Conservation (phyloP, 2,329 filamentous ascomycete species). For the Xylariaceae sp. region DNA sequence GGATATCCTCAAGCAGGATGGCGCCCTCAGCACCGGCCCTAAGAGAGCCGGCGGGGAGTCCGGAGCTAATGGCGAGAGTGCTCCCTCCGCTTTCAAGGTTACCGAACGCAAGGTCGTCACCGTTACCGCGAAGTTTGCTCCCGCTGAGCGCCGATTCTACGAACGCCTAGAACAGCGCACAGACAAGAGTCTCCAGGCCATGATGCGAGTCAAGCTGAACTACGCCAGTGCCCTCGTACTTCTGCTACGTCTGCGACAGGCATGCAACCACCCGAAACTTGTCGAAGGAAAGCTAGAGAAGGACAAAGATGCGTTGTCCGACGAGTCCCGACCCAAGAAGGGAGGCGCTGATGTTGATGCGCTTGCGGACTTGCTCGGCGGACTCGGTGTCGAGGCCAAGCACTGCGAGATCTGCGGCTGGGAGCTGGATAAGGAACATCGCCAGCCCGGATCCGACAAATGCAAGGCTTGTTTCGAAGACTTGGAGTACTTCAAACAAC, state of each 20-base stretch:
- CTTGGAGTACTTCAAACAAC: slow-evolving; percentile 56
- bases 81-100: slow-evolving; percentile 72
- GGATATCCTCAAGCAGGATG: slow-evolving; percentile 86
- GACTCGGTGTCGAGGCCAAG: slow-evolving; percentile 70
- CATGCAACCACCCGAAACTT: slow-evolving; percentile 89
- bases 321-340: slow-evolving; percentile 50
- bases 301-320: slow-evolving; percentile 78
- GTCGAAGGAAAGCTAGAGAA: slow-evolving; percentile 79
- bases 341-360: slow-evolving; percentile 67
- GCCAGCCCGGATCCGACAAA: slow-evolving; percentile 38
- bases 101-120: slow-evolving; percentile 85
- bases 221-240: slow-evolving; percentile 93
- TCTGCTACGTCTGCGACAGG: slow-evolving; percentile 82
- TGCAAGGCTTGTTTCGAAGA: slow-evolving; percentile 74
- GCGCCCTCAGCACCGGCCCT: slow-evolving; percentile 71
- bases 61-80: slow-evolving; percentile 37
- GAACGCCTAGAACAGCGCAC: slow-evolving; percentile 75
- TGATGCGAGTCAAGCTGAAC: slow-evolving; percentile 80
- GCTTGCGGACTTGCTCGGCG: slow-evolving; percentile 80
- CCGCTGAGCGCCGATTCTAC: slow-evolving; percentile 80
- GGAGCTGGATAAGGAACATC: slow-evolving; percentile 51
- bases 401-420: slow-evolving; percentile 80
- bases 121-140: slow-evolving; percentile 70
- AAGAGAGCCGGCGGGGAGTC: slow-evolving; percentile 50
- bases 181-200: slow-evolving; percentile 77